Evolutionary conservation across 2,329 filamentous ascomycete genomes (phyloP), one percentile per base, ranked within the genome.

Genomic region (Verticillium zaregamsianum): DNA sequence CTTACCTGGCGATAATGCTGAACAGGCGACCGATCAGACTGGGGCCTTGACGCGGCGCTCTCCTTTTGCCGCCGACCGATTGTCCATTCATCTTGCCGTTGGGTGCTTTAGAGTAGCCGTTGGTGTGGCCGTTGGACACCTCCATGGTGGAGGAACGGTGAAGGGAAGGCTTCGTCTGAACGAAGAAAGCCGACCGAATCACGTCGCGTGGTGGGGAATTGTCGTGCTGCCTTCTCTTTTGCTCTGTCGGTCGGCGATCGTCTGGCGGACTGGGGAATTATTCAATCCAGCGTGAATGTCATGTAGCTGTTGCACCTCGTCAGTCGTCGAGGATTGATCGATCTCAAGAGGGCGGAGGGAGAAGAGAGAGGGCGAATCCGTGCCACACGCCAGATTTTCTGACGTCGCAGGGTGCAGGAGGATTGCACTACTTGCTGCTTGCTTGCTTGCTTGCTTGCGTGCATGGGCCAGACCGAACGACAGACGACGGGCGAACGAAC

Each of bases 1-100:
- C 76, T 61, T 78, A 86, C 86, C 87, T 85, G 17, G 85, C 83
- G 35, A 82, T 65, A 20, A 80, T 74, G 71, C 76, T 84, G 64
- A 86, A 75, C 45, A 78, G 66, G 71, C 79, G 75, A 20, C 71
- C 67, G 7, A 79, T 59, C 61, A 78, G 65, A 35, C 76, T 70
- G 7, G 69, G 66, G 32, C 66, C 57, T n/a, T 49, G 68, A 57
- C 62, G 65, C 20, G 67, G 61, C 14, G 65, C 66, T 59, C 69
- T 74, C 64, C 70, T 71, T 65, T 71, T 73, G 37, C 74, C 66
- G 11, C 67, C 64, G 59, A 73, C 67, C 20, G 71, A 69, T 62
- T 78, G 75, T 31, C 77, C 76, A 33, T 60, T 60, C 68, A 59
- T 12, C 67, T 73, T 72, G 6, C 45, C 45, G 45, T 52, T 52